Evolutionary conservation across 805 yeast genomes (phyloP), one percentile per base, ranked within the genome.

Genomic region (Yarrowia hollandica): DNA sequence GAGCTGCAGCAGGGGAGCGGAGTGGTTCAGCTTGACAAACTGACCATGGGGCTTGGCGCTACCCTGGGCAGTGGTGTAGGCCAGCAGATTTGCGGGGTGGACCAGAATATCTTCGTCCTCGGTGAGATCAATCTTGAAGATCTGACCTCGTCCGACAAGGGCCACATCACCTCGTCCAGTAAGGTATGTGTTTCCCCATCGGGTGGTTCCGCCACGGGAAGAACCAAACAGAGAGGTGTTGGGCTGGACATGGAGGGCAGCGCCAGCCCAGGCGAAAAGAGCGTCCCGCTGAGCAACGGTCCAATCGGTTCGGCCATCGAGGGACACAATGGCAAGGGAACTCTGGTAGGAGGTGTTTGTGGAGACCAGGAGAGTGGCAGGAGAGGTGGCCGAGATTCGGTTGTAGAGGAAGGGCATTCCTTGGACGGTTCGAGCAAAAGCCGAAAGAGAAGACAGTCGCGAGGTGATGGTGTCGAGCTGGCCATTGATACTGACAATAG

Each of bases 181-280:
- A 44, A 63, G 73, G 63, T 35, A 63, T 44, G 64, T 62, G 63
- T 61, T 67, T 62, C 72, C 70, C 72, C 72, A 70, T 11, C 63
- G 61, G 15, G 64, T 57, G 31, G 64, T 58, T n/a, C 52, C 52
- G 16, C 52, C 52, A 19, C 52, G 52, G 28, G 52, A 8, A n/a
- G 62, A 48, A 28, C 38, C 48, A 19, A 21, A 18, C 26, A 60
- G 33, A 12, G 55, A 62, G 30, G 63, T 37, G 21, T 50, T 60
- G 14, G 73, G 64, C 50, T 62, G 62, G 18, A 69, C 64, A 4
- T 64, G 57, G 15, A 71, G 60, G 3, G 66, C 60, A 14, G 68
- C 60, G 15, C 73, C 81, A 1, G 78, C 67, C 82, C 82, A 79
- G 23, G 81, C 80, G 14, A 78, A 66, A 4, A 79, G 62, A 41